phyloP scores from a whole-genome alignment of 192 early-diverging fungal species.

The Gaertneriomyces sp. region DNA sequence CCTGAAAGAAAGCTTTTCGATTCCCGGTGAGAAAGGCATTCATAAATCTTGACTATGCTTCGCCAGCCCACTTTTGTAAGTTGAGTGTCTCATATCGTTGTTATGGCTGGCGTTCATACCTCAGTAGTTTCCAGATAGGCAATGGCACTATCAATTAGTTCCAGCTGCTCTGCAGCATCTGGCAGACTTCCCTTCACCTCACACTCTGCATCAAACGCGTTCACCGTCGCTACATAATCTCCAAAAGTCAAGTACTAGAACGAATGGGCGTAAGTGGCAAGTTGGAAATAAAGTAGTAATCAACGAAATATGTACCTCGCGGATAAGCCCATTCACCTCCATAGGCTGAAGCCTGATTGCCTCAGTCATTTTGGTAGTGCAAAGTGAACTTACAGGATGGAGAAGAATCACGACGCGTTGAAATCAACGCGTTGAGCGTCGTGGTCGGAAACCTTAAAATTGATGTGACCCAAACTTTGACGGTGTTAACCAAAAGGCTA shows the following conservation, averaged over 20 bases:
- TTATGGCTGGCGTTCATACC: background rate
- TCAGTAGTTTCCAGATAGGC: background rate
- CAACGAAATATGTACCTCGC: no score
- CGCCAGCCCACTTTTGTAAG: background rate
- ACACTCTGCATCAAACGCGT: conserved; percentile 36
- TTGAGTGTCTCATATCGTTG: background rate
- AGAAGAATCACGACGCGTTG: no score
- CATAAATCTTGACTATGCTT: conserved; percentile 33
- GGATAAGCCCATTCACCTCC: no score
- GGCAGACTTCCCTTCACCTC: conserved; percentile 23
- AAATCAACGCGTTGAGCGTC: no score
- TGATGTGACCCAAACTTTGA: no score
- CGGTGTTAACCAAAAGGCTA: no score
- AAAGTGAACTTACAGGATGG: no score
- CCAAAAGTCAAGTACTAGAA: conserved; percentile 33
- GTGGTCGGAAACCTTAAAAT: no score
- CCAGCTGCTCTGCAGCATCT: background rate
- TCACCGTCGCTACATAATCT: conserved; percentile 29
- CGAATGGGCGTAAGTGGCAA: no score
- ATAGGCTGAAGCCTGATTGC: no score
- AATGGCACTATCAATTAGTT: background rate
- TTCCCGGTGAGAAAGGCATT: conserved; percentile 45
- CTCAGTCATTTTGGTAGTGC: no score
- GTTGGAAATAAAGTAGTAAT: no score
- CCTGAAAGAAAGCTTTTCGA: conserved; percentile 39